Evolutionary conservation across 2,329 filamentous ascomycete genomes (phyloP).

Genomic region (Cercospora sesami): DNA sequence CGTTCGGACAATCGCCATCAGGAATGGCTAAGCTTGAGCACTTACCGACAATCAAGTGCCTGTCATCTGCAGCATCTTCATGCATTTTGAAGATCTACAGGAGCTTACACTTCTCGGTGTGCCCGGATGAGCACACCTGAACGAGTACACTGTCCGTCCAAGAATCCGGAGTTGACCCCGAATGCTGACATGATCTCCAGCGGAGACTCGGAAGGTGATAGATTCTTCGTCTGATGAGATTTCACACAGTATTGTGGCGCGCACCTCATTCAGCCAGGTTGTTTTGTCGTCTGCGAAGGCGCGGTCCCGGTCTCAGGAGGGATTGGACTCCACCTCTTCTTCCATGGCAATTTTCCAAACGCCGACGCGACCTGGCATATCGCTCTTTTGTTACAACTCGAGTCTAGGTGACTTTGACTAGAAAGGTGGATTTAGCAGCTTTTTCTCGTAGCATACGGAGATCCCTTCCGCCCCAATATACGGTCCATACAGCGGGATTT

Average conservation of each 20-base stretch:
- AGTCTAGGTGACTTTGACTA: neutral
- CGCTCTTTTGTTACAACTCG: neutral
- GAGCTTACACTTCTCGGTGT: too few species aligned
- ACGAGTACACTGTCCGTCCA: too few species aligned
- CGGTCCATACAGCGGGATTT: neutral
- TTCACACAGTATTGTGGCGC: neutral
- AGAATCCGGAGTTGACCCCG: neutral
- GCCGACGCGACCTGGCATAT: neutral
- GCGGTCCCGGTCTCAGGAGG: neutral
- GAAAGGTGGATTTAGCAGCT: neutral
- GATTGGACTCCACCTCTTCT: too few species aligned
- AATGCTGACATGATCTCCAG: neutral
- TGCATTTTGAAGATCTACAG: too few species aligned
- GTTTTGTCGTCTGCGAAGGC: neutral
- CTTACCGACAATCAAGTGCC: too few species aligned
- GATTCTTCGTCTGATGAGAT: neutral
- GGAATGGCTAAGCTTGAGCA: too few species aligned
- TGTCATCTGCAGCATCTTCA: too few species aligned
- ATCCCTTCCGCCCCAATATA: neutral
- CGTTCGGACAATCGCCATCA: too few species aligned
- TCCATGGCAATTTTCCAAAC: neutral
- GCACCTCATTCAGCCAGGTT: neutral
- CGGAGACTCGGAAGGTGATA: neutral
- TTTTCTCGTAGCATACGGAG: neutral
- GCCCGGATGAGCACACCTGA: too few species aligned